These are phyloP conservation scores for Rhodomyrtus tomentosa DNA, from an alignment of 345 rosid genomes.

Conservation along the genomic window DNA sequence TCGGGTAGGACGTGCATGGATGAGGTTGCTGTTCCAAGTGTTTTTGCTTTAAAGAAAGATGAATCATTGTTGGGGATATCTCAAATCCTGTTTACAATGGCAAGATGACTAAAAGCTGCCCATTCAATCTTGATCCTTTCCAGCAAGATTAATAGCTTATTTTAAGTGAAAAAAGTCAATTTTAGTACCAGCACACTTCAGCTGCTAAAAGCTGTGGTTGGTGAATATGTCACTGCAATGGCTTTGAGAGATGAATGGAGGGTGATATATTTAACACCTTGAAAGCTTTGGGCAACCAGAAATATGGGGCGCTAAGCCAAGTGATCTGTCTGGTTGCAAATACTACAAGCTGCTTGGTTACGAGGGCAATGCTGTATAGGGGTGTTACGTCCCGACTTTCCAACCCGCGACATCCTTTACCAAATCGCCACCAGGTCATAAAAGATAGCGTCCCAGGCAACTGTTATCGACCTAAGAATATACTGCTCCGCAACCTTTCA, in stretches of 20 bases:
- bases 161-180: conserved; percentile 79
- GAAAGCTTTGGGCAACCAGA: conserved; percentile 95
- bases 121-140: conserved; percentile 74
- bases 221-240: conserved; percentile 93
- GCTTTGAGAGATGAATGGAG: conserved; percentile 88
- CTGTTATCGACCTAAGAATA: no score
- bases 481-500: no score
- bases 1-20: conserved; percentile 63
- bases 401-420: no score
- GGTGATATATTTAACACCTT: conserved; percentile 84
- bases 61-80: conserved; percentile 50
- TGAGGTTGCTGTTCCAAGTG: conserved; percentile 82
- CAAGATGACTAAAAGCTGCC: conserved; percentile 62
- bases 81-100: conserved; percentile 59
- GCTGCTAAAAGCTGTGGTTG: conserved; percentile 91
- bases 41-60: conserved; percentile 37
- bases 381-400: no score
- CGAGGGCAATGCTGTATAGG: conserved; percentile 92
- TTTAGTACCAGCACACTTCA: conserved; percentile 80
- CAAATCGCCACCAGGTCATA: no score
- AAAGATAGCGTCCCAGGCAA: no score
- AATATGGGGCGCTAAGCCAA: conserved; percentile 78
- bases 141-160: conserved; percentile 75
- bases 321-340: conserved; percentile 91
- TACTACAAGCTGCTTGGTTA: conserved; percentile 82